Conservation (phyloP, 768 basidiomycete genomes). For the Kwoniella bestiolae region DNA sequence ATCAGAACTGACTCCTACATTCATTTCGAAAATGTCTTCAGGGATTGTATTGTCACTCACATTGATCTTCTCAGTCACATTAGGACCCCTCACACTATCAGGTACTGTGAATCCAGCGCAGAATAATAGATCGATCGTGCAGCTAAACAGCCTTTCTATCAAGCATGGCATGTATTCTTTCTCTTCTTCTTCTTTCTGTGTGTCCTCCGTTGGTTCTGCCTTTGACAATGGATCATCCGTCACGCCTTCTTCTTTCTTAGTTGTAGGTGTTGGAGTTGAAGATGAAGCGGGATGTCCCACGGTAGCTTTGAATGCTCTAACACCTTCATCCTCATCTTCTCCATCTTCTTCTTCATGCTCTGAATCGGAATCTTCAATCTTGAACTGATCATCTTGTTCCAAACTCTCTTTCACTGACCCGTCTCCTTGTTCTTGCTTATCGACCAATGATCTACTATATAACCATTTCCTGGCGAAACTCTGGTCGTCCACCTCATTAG, state of each 20-base stretch:
- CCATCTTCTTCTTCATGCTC: constrained; percentile 31
- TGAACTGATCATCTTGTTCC: constrained; percentile 44
- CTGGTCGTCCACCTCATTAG: constrained; percentile 11
- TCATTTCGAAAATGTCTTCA: background rate
- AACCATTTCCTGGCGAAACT: constrained; percentile 76
- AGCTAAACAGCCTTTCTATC: constrained; percentile 76
- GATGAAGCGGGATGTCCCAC: constrained; percentile 33
- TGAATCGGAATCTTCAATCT: constrained; percentile 49
- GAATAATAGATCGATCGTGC: constrained; percentile 83
- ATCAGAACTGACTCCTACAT: background rate
- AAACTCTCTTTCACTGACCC: constrained; percentile 9
- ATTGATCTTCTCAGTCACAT: constrained; percentile 56
- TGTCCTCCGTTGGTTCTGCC: background rate
- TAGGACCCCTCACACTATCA: constrained; percentile 49
- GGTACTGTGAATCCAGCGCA: constrained; percentile 94
- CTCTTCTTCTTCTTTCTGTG: constrained; percentile 16
- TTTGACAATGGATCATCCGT: constrained; percentile 32
- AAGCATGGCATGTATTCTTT: constrained; percentile 70
- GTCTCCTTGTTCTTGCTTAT: constrained; percentile 20
- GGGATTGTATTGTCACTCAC: constrained; percentile 32
- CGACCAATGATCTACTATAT: constrained; percentile 54
- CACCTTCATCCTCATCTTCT: constrained; percentile 33
- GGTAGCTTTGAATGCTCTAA: constrained; percentile 42
- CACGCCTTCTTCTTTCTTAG: constrained; percentile 10
- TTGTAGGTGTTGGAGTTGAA: background rate